phyloP scores from a whole-genome alignment of 441 rosid genomes.

The Raphanus hybrid region DNA sequence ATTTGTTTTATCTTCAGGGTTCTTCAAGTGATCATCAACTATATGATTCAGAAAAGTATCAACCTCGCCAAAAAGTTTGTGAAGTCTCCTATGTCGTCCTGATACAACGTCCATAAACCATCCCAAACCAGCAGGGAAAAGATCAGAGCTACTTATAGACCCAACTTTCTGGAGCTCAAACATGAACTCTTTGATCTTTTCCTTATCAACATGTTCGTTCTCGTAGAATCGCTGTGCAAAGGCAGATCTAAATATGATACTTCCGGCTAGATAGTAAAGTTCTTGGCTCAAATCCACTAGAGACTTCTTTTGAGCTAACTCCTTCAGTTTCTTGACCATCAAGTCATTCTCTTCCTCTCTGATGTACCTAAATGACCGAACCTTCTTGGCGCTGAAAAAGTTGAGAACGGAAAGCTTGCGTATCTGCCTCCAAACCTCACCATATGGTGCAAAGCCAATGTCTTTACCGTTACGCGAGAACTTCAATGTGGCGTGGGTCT shows the following conservation, averaged over 20 bases:
- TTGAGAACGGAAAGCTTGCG: constrained; percentile 46
- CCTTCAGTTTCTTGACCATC: constrained; percentile 39
- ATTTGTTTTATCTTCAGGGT: constrained; percentile 18
- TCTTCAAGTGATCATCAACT: constrained; percentile 44
- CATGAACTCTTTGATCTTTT: constrained; percentile 39
- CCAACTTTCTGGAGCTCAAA: constrained; percentile 14
- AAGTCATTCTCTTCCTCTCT: constrained; percentile 50
- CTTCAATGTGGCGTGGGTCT: constrained; percentile 11
- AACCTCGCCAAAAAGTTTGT: constrained; percentile 39
- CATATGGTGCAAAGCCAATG: constrained; percentile 44
- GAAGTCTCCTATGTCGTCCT: constrained; percentile 40
- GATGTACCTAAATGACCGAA: constrained; percentile 44
- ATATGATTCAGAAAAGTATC: constrained; percentile 49
- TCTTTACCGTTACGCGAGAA: constrained; percentile 45
- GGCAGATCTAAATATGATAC: constrained; percentile 40
- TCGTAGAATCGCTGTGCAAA: constrained; percentile 43
- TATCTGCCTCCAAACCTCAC: constrained; percentile 51
- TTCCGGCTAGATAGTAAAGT: constrained; percentile 37
- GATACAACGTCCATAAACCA: constrained; percentile 50
- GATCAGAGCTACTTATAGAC: constrained; percentile 35
- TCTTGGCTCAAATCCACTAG: constrained; percentile 47
- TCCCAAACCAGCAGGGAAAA: constrained; percentile 50
- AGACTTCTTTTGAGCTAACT: constrained; percentile 32
- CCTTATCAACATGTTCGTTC: constrained; percentile 24
- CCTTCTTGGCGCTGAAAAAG: constrained; percentile 50